Conservation (phyloP, 2,329 filamentous ascomycete genomes). For the Macroventuria anomochaeta region DNA sequence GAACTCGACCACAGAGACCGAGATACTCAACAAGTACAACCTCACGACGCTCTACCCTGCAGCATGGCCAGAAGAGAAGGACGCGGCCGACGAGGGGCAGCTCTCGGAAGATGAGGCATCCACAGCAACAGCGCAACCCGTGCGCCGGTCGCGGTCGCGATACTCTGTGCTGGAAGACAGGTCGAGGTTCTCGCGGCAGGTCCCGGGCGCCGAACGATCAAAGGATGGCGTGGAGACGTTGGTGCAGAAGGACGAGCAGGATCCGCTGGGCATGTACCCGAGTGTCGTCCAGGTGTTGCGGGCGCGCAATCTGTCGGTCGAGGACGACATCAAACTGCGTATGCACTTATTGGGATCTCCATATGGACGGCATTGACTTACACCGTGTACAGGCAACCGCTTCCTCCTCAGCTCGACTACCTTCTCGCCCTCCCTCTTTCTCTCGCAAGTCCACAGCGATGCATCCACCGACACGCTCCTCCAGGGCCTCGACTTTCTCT, state of each 20-base stretch:
- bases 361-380: too few species aligned
- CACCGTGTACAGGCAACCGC: conserved; percentile 85
- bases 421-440: conserved; percentile 89
- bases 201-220: conserved; percentile 72
- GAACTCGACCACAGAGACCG: conserved; percentile 61
- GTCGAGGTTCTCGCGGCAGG: conserved; percentile 71
- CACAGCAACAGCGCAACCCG: conserved; percentile 29
- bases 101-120: conserved; percentile 61
- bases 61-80: conserved; percentile 85
- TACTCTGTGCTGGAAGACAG: conserved; percentile 84
- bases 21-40: conserved; percentile 88
- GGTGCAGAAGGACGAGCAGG: conserved; percentile 89
- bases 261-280: conserved; percentile 85
- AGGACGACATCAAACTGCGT: conserved; percentile 82
- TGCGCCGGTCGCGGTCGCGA: conserved; percentile 71
- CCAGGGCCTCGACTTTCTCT: conserved; percentile 82
- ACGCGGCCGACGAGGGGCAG: conserved; percentile 66
- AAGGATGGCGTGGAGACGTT: conserved; percentile 74
- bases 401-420: conserved; percentile 95
- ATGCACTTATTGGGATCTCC: too few species aligned
- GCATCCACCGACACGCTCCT: conserved; percentile 84
- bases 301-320: conserved; percentile 76
- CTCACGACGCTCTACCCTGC: conserved; percentile 78
- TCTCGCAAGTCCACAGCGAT: conserved; percentile 87
- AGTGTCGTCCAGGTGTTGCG: conserved; percentile 85